Base-by-base conservation (phyloP, 2,329 filamentous ascomycete species). In the Neofusicoccum kwambonambiense region DNA sequence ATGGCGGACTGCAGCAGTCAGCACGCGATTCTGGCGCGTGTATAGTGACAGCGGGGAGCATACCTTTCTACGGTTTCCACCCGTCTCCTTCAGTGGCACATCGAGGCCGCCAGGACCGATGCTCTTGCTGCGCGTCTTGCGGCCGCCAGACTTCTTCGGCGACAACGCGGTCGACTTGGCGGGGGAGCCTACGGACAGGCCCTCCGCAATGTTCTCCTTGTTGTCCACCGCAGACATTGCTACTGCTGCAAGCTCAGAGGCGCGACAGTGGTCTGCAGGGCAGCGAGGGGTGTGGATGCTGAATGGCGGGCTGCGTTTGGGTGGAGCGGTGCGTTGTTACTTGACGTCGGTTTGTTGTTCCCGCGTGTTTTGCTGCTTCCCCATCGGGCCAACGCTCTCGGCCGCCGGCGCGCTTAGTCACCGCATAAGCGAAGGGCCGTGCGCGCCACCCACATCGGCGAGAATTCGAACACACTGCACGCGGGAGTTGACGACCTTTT, bases 51-150 rank as follows among this genome's bases (percentile, higher is more conserved):
- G 6, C 8, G 19, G 22, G 42, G 2, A 42, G 51, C 17, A 73
- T 85, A 95, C 92, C 81, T 92, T 90, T 77, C 91, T 87, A 71
- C 91, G 84, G 76, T 96, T 96, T 39, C 91, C 91, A 73, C 83
- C 86, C 50, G 85, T 86, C 73, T 89, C 85, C 76, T 90, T 93
- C 64, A 96, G 83, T 65, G 73, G 71, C 41, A 90, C 89, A 81
- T 96, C 93, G 51, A 97, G 79, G 31, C 93, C 93, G 58, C 94
- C 95, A 15, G 95, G 94, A 2, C 95, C 95, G 70, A 99, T 89
- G 79, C 94, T 98, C 82, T 97, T 98, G 79, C 94, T 97, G 69
- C 95, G 89, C 65, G 90, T 74, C 68, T 76, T 76, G 56, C 71
- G 69, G 22, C 54, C 52, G 15, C 50, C 35, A 54, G 71, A 68